Base-by-base conservation (phyloP, 2,329 filamentous ascomycete species). In the Fusarium sp. region DNA sequence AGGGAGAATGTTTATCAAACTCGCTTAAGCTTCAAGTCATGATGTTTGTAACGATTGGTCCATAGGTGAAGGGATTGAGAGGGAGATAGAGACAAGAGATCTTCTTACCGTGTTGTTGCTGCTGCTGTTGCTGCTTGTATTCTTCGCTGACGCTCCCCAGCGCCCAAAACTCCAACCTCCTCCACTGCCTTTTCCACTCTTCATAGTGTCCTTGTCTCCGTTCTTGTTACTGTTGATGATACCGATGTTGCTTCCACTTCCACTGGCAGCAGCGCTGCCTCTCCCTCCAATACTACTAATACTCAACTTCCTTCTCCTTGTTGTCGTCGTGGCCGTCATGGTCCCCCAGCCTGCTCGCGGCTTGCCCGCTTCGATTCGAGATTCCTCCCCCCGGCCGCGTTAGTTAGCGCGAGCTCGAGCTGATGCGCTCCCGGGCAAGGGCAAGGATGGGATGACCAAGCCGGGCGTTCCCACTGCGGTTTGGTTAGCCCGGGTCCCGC, bases 161-260 rank as follows among this genome's bases (percentile, higher is more conserved):
- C 71, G 71, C 45, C 65, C 71, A 72, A 73, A 73, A 37, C 71
- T 66, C 72, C 72, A 74, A 27, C 72, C 65, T 17, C 72, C 62
- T 14, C 38, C 68, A 63, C 60, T 72, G 5, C 65, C 63, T 47
- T 60, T 61, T n/a, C 65, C 64, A 52, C 47, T 73, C 52, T 70
- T 74, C 72, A 75, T 74, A 3, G 54, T 73, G 7, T 74, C 71
- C 27, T 63, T 63, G 33, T 65, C 54, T 38, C 22, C 52, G 37
- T 38, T 72, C 62, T 72, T 75, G 27, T 35, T 70, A 14, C 20
- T 58, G 54, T 20, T 40, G 32, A 15, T 25, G 43, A 25, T 25
- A 6, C 25, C 20, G 47, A 30, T 20, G 17, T 30, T 50, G 45
- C 22, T 50, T 14, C 8, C 45, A 6, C 45, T 50, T 5, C 45